phyloP scores from a whole-genome alignment of 768 basidiomycete genomes.

The Auricularia sp. region DNA sequence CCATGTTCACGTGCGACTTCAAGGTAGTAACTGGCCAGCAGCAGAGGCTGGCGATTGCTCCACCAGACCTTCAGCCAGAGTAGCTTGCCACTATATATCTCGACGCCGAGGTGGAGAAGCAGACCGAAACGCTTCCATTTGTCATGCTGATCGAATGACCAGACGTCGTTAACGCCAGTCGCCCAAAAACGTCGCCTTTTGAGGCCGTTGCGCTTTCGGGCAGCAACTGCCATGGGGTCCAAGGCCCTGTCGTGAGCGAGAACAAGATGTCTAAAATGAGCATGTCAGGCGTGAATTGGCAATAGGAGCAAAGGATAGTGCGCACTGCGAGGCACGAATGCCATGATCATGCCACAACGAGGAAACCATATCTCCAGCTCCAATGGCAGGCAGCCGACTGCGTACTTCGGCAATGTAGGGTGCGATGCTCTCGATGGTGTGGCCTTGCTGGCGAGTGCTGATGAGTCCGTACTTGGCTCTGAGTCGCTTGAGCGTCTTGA shows the following conservation, averaged over 20 bases:
- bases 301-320: background rate
- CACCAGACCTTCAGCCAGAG: constrained; percentile 16
- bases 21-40: constrained; percentile 9
- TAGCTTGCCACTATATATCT: constrained; percentile 7
- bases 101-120: constrained; percentile 11
- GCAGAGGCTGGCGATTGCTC: constrained; percentile 12
- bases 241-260: background rate
- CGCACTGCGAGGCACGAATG: background rate
- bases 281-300: background rate
- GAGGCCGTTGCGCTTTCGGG: constrained; percentile 15
- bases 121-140: constrained; percentile 14
- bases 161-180: constrained; percentile 14
- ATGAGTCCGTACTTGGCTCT: background rate
- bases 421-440: background rate
- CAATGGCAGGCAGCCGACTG: background rate
- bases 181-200: constrained; percentile 14
- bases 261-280: background rate
- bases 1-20: constrained; percentile 10
- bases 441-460: background rate
- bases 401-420: background rate
- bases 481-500: background rate
- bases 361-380: background rate
- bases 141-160: constrained; percentile 18
- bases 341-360: background rate
- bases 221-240: background rate